Evolutionary conservation across 106 monocot species (phyloP), one percentile per base, ranked within the genome.

Genomic region (Iris macrosiphon): DNA sequence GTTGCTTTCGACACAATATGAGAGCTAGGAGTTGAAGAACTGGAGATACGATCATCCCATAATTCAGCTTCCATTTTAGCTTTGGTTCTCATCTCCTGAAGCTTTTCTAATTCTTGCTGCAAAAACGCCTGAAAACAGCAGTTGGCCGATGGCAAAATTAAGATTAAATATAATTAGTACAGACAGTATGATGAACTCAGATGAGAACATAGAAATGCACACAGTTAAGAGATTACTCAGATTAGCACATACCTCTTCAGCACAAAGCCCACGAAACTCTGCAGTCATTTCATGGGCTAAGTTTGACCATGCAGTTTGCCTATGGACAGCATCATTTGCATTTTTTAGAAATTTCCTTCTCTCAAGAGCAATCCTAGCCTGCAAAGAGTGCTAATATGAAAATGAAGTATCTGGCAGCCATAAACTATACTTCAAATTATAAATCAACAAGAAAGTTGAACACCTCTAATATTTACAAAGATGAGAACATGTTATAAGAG

Each of bases 261-360:
- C 98, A 79, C 91, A 91, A 48, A 91, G 91, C 55, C 72, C 82
- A 49, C 98, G 98, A 69, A 84, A 99, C 61, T 99, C 91, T 45
- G 83, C 60, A 28, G 98, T 99, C 86, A 99, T 99, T 87, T 99
- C 98, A 71, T 91, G 66, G 66, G 98, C 91, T 30, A 99, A 68
- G 74, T 87, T 84, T 29, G 98, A 91, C 83, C 91, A 87, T 40
- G 73, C 72, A 56, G 77, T 68, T 84, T 99, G 98, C 58, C 91
- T 78, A 55, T 87, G 87, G 61, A 99, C 98, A 75, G 87, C 80
- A 65, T 49, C 59, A 63, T 63, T 91, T 61, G 91, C 98, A 84
- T 91, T 91, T 60, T 91, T 76, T 6, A 99, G 66, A 73, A 99
- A 99, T 57, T 79, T 99, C 38, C 81, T 77, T 60, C 98, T 74